Evolutionary conservation across 345 rosid species (phyloP), one percentile per base, ranked within the genome.

Genomic region (Boechera stricta): DNA sequence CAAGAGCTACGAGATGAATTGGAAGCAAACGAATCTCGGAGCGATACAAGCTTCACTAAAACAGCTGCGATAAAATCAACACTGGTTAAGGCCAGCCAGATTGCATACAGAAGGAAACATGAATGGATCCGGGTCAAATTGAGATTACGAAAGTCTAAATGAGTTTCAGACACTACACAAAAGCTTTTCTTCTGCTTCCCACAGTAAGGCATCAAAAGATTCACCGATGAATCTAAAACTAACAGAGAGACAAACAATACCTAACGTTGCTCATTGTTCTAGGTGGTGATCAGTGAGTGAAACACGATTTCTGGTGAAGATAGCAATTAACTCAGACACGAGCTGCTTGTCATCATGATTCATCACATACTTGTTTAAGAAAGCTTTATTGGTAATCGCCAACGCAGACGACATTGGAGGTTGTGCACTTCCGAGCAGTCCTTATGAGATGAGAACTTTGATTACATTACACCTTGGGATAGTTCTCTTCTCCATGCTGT

Each of bases 391-490:
- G 5, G 39, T 15, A 7, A 5, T 26, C 18, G 2, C 1, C 48
- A 69, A 53, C 0, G 10, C 48, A 36, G 63, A 16, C 28, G 3
- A 3, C 12, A 12, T 1, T 33, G 73, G 7, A 71, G 66, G 56
- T 0, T 3, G 24, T 71, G 44, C 33, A 42, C 11, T 71, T 13
- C 41, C 2, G n/a, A 45, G 9, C n/a, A 58, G 6, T n/a, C 80
- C 82, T 66, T 67, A 67, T 1, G 56, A 45, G 28, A 59, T 8
- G 47, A 82, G 54, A 55, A 24, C 60, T 68, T 21, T 53, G 21
- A 61, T 36, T 18, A 83, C 68, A 2, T 60, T 49, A 59, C 79
- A 72, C 75, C 79, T 75, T 10, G 85, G 85, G 0, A 80, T 13
- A 28, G 52, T 73, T 35, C 74, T 72, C 67, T 65, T 63, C 74